Evolutionary conservation across 202 grass and related monocot genomes (phyloP).

Genomic region (Dendrocalamus latiflorus): DNA sequence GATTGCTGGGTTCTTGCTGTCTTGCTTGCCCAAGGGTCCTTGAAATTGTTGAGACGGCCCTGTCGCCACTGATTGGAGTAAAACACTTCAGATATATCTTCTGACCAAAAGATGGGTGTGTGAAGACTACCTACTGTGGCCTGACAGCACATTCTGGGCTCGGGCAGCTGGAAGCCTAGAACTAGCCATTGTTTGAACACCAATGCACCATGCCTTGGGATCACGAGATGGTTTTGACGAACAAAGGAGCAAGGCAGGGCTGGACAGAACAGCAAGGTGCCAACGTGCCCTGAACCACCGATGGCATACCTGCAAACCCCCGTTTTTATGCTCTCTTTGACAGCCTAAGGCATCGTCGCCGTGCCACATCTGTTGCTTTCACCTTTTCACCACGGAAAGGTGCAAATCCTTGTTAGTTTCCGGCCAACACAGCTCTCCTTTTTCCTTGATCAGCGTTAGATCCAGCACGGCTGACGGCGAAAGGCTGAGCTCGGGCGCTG

Average conservation of each 20-base stretch:
- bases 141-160: not conserved
- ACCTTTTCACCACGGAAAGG: slow-evolving; percentile 2
- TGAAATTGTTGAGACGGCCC: too few relatives aligned
- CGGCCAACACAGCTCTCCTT: not conserved
- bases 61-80: not conserved
- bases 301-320: not conserved
- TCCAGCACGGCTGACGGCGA: too few relatives aligned
- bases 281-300: not conserved
- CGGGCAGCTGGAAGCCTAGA: too few relatives aligned
- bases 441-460: not conserved
- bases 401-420: not conserved
- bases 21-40: too few relatives aligned
- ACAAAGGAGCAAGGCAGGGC: not conserved
- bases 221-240: not conserved
- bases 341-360: not conserved
- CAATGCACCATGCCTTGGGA: not conserved
- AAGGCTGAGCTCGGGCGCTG: too few relatives aligned
- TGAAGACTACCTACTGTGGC: not conserved
- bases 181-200: not conserved
- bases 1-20: too few relatives aligned
- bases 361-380: not conserved
- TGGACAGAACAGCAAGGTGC: not conserved
- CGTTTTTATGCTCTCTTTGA: not conserved
- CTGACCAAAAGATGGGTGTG: not conserved
- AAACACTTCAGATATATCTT: not conserved